Conservation (phyloP, 2,329 filamentous ascomycete genomes). For the Ceratocystis colombiana region DNA sequence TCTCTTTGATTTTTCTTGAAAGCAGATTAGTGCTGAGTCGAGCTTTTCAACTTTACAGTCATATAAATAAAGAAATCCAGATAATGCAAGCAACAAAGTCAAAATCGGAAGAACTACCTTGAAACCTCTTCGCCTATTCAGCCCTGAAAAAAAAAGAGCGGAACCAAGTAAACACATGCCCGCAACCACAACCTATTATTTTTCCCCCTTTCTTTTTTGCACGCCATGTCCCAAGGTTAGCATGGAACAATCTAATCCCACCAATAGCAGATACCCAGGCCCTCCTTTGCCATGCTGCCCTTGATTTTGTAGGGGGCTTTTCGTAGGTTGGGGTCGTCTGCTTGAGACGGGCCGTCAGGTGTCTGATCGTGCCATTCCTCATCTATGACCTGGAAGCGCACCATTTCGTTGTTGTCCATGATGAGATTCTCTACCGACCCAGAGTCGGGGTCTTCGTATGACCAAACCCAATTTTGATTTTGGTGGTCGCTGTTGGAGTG, state of each 20-base stretch:
- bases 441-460: conserved; percentile 46
- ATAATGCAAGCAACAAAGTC: conserved; percentile 12
- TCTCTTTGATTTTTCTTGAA: not conserved
- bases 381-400: conserved; percentile 72
- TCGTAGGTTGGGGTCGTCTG: conserved; percentile 49
- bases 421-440: conserved; percentile 51
- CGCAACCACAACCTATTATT: too few species aligned
- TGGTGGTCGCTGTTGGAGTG: conserved; percentile 48
- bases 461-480: conserved; percentile 79
- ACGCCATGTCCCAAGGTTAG: too few species aligned
- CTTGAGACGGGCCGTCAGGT: conserved; percentile 54
- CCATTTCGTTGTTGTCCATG: conserved; percentile 82
- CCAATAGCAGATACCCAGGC: conserved; percentile 54
- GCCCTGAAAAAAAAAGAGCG: conserved; percentile 3
- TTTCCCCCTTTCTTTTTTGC: not conserved
- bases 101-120: conserved; percentile 8
- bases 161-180: not conserved
- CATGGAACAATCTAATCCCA: conserved; percentile 39
- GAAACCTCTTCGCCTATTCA: conserved; percentile 14
- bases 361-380: conserved; percentile 90
- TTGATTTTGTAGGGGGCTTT: conserved; percentile 63
- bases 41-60: not conserved
- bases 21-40: not conserved
- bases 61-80: conserved; percentile 11
- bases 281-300: conserved; percentile 53